Percentiles rank a stretch among this genome's conserved stretches.
Evolutionary conservation across 805 yeast genomes (phyloP).

Genomic region (Kodamaea sagamina): DNA sequence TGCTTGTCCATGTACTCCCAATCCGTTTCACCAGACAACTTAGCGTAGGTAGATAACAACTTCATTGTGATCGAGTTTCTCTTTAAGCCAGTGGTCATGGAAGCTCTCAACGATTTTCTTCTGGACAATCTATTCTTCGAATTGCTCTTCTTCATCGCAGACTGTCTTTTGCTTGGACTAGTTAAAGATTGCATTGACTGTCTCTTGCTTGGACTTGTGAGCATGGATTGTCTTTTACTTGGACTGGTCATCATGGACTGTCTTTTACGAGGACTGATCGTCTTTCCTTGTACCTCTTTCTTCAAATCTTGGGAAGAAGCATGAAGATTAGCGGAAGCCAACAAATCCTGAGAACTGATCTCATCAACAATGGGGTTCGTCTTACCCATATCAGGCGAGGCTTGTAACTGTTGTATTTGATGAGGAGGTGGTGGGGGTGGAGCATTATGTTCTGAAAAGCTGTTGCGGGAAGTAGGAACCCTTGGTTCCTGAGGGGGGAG

Average conservation of each 20-base stretch:
- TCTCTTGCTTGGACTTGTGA: constrained; percentile 1
- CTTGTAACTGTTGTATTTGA: constrained; percentile 8
- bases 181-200: constrained; percentile 1
- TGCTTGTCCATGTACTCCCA: constrained; percentile 73
- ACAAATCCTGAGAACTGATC: constrained; percentile 20
- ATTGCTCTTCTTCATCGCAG: constrained; percentile 25
- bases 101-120: constrained; percentile 41
- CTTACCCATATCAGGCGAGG: constrained; percentile 13
- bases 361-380: constrained; percentile 23
- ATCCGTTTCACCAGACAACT: constrained; percentile 61
- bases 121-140: constrained; percentile 34
- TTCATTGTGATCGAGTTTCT: constrained; percentile 74
- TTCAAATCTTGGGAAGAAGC: constrained; percentile 7
- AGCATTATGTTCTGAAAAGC: not conserved
- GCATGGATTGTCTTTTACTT: not conserved
- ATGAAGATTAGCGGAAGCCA: constrained; percentile 33
- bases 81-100: constrained; percentile 49
- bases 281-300: constrained; percentile 4
- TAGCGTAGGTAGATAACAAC: constrained; percentile 71
- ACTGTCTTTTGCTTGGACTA: constrained; percentile 29
- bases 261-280: constrained; percentile 25
- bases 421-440: constrained; percentile 12
- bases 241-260: constrained; percentile 24
- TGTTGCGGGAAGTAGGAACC: not conserved
- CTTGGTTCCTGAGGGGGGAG: constrained; percentile 7